Evolutionary conservation across 2,329 filamentous ascomycete genomes (phyloP), one percentile per base, ranked within the genome.

Genomic region (Hortaea sp.): DNA sequence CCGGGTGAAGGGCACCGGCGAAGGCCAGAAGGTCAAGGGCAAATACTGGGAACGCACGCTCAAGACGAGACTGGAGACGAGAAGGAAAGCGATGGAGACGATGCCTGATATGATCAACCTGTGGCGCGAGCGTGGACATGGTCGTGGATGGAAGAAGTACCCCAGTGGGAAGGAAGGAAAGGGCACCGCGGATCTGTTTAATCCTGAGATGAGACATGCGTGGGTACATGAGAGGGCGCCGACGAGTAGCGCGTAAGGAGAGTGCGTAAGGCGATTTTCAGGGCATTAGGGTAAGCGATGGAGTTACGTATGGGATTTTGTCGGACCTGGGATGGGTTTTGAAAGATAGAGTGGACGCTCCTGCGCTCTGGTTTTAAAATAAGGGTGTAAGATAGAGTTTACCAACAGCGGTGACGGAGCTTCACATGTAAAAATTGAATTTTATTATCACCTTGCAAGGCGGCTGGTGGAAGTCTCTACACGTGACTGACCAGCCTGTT

Each of bases 21-120:
- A 88, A 56, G 90, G 88, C 48, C 82, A 95, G 70, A 82, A 77
- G 68, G 90, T 95, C 66, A 98, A 97, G 83, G 92, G 92, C 67
- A 90, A 95, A 69, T 76, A 81, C 58, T 86, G 89, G 80, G 92
- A 98, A 75, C 80, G 92, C 64, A 84, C 84, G 60, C 73, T 95
- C 72, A 82, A 85, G 69, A 74, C 77, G 51, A 81, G 82, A 74
- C 80, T 97, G 77, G 88, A 95, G 66, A 81, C 85, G 71, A 82
- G 88, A 70, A 85, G 84, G 76, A 78, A 86, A 67, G 92, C 92
- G 49, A 95, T 97, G 87, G 68, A 94, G 72, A 82, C 83, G 49
- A 98, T 98, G 92, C 88, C 90, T 53, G 80, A 84, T 61, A 78
- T 97, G 72, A 86, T 98, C 65, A 79, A 84, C 67, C 76, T 85